Conservation (phyloP, 2,329 filamentous ascomycete genomes). For the Didymella pinodella region DNA sequence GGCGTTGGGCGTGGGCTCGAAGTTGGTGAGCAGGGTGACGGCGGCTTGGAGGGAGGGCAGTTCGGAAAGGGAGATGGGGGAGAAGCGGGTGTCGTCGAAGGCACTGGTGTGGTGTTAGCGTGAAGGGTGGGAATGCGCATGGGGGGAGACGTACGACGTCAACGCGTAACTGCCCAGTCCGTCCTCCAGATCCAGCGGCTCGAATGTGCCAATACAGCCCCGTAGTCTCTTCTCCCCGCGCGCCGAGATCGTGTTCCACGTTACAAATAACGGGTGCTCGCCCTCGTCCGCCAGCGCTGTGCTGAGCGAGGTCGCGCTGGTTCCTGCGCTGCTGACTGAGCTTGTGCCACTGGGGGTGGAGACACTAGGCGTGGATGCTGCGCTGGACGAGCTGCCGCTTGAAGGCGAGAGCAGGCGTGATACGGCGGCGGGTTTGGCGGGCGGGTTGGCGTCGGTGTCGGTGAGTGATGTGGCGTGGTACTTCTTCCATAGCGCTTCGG, state of each 20-base stretch:
- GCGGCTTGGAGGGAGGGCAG: constrained; percentile 51
- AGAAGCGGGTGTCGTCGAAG: constrained; percentile 70
- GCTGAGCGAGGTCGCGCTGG: constrained; percentile 47
- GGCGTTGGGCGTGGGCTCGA: constrained; percentile 73
- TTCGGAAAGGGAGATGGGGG: constrained; percentile 60
- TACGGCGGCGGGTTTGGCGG: constrained; percentile 53
- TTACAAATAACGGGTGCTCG: constrained; percentile 83
- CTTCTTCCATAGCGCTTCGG: constrained; percentile 73
- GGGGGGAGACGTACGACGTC: constrained; percentile 65
- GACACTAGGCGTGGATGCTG: constrained; percentile 56
- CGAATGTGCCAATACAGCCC: constrained; percentile 97
- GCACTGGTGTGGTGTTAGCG: constrained; percentile 54
- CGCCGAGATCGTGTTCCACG: constrained; percentile 81
- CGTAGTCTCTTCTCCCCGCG: constrained; percentile 72
- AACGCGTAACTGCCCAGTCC: constrained; percentile 83
- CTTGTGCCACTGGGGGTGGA: constrained; percentile 57
- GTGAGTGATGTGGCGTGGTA: constrained; percentile 51
- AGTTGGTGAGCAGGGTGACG: constrained; percentile 85
- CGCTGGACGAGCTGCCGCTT: constrained; percentile 55
- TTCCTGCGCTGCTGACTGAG: constrained; percentile 54
- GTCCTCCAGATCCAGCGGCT: constrained; percentile 73
- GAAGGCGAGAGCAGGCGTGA: constrained; percentile 55
- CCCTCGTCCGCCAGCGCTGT: constrained; percentile 41
- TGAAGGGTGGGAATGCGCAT: too few species aligned
- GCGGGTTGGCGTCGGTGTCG: constrained; percentile 24